Evolutionary conservation across 2,329 filamentous ascomycete species (phyloP), one percentile per base, ranked within the genome.

Genomic region (Aspergillus bombycis): DNA sequence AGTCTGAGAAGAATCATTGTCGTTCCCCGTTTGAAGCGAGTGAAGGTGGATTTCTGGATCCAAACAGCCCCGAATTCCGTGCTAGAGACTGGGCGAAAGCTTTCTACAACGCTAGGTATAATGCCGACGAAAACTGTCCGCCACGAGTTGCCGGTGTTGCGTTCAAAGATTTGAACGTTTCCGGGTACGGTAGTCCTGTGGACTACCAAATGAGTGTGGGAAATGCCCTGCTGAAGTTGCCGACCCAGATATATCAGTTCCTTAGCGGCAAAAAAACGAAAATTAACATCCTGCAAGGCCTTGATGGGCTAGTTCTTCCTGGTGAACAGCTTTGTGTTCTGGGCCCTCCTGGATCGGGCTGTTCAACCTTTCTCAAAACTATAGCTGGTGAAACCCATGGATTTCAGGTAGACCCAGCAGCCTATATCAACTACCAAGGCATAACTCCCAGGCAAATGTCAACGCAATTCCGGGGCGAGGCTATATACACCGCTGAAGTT

Each of bases 301-400:
- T 90, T 61, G 82, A 89, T 65, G 88, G 88, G 0, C 62, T 88
- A 0, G 70, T 90, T 7, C 76, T 76, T 7, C 74, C 77, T 38
- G 82, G 82, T 28, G 82, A 84, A 72, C 81, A 83, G 74, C 75
- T 84, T 56, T 72, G 83, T 5, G 82, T 84, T 1, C 75, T 84
- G 0, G 82, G 82, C 0, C 77, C 69, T 21, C 76, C 76, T 0
- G 76, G 77, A 9, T 71, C 70, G 14, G 75, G 75, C 53, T 95
- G 92, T 77, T 91, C 89, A 16, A 94, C 91, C 1, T 88, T 94
- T 67, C 82, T 95, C 62, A 94, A 94, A 82, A 91, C 91, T 0
- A 85, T 94, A 68, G 86, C 91, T 8, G 91, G 91, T 66, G 91
- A 94, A 77, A 91, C 89, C 43, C 89, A 92, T 68, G 91, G 91